Percentiles rank a stretch among this genome's conserved stretches.
These are phyloP conservation scores for Drechslerella dactyloides DNA, from an alignment of 2,329 filamentous ascomycete genomes.

Conservation along the genomic window DNA sequence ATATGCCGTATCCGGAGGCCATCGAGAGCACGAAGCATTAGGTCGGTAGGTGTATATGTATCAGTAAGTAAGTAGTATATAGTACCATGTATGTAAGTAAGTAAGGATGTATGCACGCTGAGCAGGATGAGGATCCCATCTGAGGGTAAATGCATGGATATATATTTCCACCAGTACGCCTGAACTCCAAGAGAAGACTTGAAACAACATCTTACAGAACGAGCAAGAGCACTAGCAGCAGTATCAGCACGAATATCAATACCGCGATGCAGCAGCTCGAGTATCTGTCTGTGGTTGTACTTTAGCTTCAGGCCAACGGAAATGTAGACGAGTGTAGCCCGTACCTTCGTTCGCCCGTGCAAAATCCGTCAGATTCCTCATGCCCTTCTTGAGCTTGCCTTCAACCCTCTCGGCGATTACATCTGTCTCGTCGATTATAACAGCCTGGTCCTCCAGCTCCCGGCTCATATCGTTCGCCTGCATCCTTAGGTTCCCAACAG, in stretches of 20 bases:
- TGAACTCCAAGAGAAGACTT: conserved; percentile 26
- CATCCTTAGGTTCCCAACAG: conserved; percentile 84
- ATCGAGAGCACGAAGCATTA: conserved; percentile 63
- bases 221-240: conserved; percentile 80
- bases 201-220: conserved; percentile 62
- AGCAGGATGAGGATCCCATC: not conserved
- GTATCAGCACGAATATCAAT: conserved; percentile 84
- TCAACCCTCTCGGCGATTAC: conserved; percentile 83
- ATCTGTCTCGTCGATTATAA: conserved; percentile 86
- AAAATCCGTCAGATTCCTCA: conserved; percentile 84
- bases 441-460: conserved; percentile 90
- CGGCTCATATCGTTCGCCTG: conserved; percentile 96
- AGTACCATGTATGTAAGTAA: conserved; percentile 2
- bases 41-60: conserved; percentile 66
- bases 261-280: conserved; percentile 78
- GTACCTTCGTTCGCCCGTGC: conserved; percentile 89
- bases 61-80: conserved; percentile 62
- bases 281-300: conserved; percentile 25
- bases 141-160: not conserved
- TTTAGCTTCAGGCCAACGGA: conserved; percentile 13
- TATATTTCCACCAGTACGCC: conserved; percentile 26
- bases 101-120: not conserved
- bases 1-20: conserved; percentile 68
- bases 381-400: conserved; percentile 80
- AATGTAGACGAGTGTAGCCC: conserved; percentile 56